Evolutionary conservation across 2,329 filamentous ascomycete genomes (phyloP), one percentile per base, ranked within the genome.

Genomic region (Chaetomiaceae sp.): DNA sequence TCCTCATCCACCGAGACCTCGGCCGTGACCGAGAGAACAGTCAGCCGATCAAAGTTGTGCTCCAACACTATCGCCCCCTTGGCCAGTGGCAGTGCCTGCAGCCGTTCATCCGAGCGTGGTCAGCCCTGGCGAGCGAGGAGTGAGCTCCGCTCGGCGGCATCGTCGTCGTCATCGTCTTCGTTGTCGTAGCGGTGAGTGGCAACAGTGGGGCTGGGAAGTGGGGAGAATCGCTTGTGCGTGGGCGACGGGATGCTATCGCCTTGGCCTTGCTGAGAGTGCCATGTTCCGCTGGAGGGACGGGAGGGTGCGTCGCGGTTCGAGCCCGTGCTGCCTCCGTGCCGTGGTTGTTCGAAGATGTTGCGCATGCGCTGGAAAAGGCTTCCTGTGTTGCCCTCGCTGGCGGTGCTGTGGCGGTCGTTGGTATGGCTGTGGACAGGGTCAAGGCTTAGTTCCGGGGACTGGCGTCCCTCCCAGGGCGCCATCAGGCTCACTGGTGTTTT

Each of bases 301-400:
- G 32, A 34, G n/a, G 33, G 8, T 29, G 18, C 36, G 10, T 49
- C 40, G 32, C 25, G 48, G 37, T 33, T 5, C 5, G 43, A 5
- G 33, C 23, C 30, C 5, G 20, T 30, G 34, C 4, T n/a, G n/a
- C n/a, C n/a, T n/a, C n/a, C 38, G 14, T 38, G 18, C 2, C 44
- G 48, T 0, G 57, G 54, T 23, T 60, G 61, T 54, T 74, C 72
- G 48, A 74, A 74, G 36, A 74, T 68, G 53, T 60, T 71, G 20
- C 71, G 67, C 66, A 74, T 71, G 29, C 67, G 66, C 47, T 69
- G 65, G 61, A 74, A 73, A 18, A 74, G 58, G 13, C 61, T 65
- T 9, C 62, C 63, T 1, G 32, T 47, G 47, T 55, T 47, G 21
- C 27, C 36, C 11, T 38, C 44, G 40, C 48, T 49, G 40, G 44